Conservation (phyloP, 1,139 yeast species). For the Candida sp. region DNA sequence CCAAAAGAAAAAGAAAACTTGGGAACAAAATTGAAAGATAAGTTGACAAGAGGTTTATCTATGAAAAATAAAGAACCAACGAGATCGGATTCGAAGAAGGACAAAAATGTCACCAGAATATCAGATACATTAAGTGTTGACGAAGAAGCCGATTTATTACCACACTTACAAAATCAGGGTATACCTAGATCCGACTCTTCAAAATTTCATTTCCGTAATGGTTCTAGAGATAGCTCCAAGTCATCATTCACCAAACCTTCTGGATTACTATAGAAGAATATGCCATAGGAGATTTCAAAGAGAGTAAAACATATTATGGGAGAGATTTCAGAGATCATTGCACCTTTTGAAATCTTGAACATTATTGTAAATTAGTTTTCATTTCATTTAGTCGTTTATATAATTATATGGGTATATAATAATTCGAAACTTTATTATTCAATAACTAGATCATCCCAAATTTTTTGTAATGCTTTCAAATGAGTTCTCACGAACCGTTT, state of each 20-base stretch:
- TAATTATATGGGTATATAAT: background rate
- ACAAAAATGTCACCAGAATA: constrained; percentile 22
- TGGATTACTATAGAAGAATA: background rate
- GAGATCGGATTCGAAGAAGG: constrained; percentile 7
- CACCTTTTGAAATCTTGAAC: background rate
- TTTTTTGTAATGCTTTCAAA: background rate
- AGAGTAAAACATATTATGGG: too few relatives aligned
- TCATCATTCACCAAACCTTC: constrained; percentile 12
- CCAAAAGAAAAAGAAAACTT: constrained; percentile 8
- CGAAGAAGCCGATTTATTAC: constrained; percentile 6
- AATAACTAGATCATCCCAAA: constrained; percentile 1
- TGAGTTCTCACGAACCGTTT: background rate
- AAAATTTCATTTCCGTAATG: constrained; percentile 7
- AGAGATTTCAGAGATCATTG: background rate
- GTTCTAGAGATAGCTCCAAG: constrained; percentile 11
- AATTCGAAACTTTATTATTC: background rate
- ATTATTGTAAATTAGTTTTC: constrained; percentile 1
- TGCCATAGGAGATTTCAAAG: too few relatives aligned
- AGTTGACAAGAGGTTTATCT: constrained; percentile 19
- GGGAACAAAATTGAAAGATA: constrained; percentile 10
- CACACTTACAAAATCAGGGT: constrained; percentile 9
- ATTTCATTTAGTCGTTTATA: background rate
- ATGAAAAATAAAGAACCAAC: constrained; percentile 13
- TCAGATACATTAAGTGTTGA: constrained; percentile 28
- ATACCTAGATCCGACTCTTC: constrained; percentile 7